Conservation (phyloP, 331 rosid species). For the Quercus tomentella region DNA sequence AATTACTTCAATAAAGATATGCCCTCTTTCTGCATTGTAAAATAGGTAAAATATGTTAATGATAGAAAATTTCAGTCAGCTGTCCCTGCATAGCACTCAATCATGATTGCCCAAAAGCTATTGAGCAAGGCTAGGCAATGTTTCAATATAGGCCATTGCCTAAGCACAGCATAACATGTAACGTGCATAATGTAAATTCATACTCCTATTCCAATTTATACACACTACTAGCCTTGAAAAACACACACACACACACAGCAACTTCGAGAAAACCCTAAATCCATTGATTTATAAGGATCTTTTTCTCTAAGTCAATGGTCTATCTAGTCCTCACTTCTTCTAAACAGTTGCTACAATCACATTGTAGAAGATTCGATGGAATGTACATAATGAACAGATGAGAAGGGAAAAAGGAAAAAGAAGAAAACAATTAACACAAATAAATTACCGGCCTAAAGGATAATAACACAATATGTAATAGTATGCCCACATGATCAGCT, state of each 20-base stretch:
- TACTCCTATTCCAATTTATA: neutral
- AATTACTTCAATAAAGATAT: neutral
- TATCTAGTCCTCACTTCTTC: neutral
- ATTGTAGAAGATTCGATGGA: neutral
- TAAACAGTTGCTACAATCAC: neutral
- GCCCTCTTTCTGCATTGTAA: neutral
- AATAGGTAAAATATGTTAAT: neutral
- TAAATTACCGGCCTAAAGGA: neutral
- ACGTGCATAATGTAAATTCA: neutral
- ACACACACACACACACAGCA: neutral
- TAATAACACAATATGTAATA: neutral
- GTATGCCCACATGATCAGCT: no score
- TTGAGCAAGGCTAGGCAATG: neutral
- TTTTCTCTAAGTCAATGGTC: neutral
- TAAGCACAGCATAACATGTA: neutral
- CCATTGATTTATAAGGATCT: neutral
- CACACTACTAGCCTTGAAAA: neutral
- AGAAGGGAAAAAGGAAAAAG: neutral
- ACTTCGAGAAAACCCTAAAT: neutral
- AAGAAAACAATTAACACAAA: neutral
- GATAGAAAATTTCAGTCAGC: conserved; percentile 14
- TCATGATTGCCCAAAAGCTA: neutral
- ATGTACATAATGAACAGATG: neutral
- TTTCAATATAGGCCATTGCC: neutral
- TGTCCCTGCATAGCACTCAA: conserved; percentile 13